phyloP scores from a whole-genome alignment of 179 eudicot species.

The Corrigiola litoralis region DNA sequence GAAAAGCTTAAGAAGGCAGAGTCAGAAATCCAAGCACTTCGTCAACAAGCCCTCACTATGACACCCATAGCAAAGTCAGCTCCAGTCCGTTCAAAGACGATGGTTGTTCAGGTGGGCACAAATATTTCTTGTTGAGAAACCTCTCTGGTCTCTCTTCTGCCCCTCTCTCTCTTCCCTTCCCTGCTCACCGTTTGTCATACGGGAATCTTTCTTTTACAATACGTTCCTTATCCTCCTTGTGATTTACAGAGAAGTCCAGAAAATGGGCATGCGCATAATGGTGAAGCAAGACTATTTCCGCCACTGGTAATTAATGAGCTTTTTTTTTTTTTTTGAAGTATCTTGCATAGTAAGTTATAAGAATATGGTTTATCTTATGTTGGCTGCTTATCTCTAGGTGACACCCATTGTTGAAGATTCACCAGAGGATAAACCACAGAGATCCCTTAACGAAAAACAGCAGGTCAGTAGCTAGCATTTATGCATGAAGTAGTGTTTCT shows the following conservation, averaged over 20 bases:
- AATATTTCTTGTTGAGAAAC: background rate
- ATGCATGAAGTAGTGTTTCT: slow-evolving; percentile 1
- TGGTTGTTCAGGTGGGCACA: slow-evolving; percentile 54
- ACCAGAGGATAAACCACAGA: slow-evolving; percentile 91
- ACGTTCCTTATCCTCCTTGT: slow-evolving; percentile 8
- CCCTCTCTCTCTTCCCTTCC: background rate
- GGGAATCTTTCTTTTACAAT: background rate
- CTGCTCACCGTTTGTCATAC: background rate
- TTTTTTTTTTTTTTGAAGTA: slow-evolving; percentile 3
- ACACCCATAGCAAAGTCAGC: slow-evolving; percentile 71
- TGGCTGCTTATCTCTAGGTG: slow-evolving; percentile 36
- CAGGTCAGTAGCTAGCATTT: slow-evolving; percentile 48
- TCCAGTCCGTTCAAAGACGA: slow-evolving; percentile 67
- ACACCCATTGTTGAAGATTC: slow-evolving; percentile 42
- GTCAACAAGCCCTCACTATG: slow-evolving; percentile 95
- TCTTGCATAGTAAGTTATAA: background rate
- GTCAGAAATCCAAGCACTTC: slow-evolving; percentile 94
- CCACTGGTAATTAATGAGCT: slow-evolving; percentile 42
- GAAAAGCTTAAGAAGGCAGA: slow-evolving; percentile 83
- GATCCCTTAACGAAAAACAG: slow-evolving; percentile 88
- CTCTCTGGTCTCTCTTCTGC: background rate
- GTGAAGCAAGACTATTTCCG: slow-evolving; percentile 41
- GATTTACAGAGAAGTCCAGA: slow-evolving; percentile 75
- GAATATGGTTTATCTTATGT: slow-evolving; percentile 1
- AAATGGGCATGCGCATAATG: slow-evolving; percentile 67